phyloP scores from a whole-genome alignment of 2,329 filamentous ascomycete species.

The Bipolaris gigantea region DNA sequence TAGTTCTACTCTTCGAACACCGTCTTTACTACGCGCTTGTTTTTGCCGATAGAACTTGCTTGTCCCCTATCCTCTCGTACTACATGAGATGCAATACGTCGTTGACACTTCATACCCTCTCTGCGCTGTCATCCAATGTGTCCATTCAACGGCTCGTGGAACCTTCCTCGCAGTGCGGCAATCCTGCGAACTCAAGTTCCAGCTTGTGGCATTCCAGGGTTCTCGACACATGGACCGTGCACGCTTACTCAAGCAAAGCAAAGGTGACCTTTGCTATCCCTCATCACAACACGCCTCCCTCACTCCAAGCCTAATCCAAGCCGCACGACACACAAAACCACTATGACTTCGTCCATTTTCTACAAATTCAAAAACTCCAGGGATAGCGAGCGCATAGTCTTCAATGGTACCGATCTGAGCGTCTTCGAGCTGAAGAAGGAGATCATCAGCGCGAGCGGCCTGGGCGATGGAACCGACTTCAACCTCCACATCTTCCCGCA shows the following conservation, averaged over 20 bases:
- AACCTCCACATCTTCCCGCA: slow-evolving; percentile 93
- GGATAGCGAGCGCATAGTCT: slow-evolving; percentile 90
- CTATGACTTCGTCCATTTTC: slow-evolving; percentile 95
- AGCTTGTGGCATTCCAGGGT: neutral
- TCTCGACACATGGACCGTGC: slow-evolving; percentile 1
- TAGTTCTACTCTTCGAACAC: no score
- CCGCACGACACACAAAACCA: slow-evolving; percentile 5
- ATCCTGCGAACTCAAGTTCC: neutral
- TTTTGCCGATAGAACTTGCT: no score
- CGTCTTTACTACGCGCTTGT: no score
- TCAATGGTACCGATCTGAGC: slow-evolving; percentile 96
- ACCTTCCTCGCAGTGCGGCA: neutral
- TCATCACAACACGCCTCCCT: slow-evolving; percentile 10
- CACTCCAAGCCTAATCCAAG: slow-evolving; percentile 5
- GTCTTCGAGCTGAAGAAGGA: slow-evolving; percentile 99
- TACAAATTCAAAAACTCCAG: slow-evolving; percentile 99
- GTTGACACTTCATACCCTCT: no score
- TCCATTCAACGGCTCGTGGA: no score
- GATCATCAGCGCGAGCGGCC: slow-evolving; percentile 90
- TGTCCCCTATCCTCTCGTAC: no score
- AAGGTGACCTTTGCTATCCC: slow-evolving; percentile 2
- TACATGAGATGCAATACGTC: no score
- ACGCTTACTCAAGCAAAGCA: neutral
- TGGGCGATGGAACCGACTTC: slow-evolving; percentile 95
- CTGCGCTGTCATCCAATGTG: no score